Evolutionary conservation across 306 rosid genomes (phyloP).

Genomic region (Dryas alaskensis): DNA sequence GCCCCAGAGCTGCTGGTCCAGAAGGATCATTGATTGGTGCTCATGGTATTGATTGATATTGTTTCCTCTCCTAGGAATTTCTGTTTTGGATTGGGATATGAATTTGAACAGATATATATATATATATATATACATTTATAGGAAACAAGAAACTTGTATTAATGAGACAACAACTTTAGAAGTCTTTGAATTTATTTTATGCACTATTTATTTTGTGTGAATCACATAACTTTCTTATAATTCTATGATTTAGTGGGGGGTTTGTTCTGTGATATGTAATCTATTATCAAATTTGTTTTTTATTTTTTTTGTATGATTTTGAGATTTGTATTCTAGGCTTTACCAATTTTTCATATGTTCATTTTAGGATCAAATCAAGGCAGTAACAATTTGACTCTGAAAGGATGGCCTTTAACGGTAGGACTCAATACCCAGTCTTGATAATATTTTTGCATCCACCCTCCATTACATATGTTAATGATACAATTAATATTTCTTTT

Average conservation of each 20-base stretch:
- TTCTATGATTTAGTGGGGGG: not conserved
- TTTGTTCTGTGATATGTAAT: not conserved
- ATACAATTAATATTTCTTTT: no score
- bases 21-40: conserved; percentile 46
- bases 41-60: conserved; percentile 36
- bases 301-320: not conserved
- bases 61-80: not conserved
- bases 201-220: no score
- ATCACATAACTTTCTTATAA: no score
- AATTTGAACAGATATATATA: not conserved
- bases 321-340: conserved; percentile 5
- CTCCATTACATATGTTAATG: not conserved
- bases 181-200: not conserved
- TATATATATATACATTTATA: no score
- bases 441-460: not conserved
- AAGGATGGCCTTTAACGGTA: conserved; percentile 75
- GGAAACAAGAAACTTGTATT: no score
- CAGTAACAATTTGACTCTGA: conserved; percentile 54
- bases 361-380: conserved; percentile 58
- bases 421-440: conserved; percentile 22
- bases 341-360: conserved; percentile 28
- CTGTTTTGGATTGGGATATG: not conserved
- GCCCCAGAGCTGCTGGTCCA: conserved; percentile 36
- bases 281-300: not conserved
- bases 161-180: no score